Conservation (phyloP, 331 rosid species). For the Arachis monticola region DNA sequence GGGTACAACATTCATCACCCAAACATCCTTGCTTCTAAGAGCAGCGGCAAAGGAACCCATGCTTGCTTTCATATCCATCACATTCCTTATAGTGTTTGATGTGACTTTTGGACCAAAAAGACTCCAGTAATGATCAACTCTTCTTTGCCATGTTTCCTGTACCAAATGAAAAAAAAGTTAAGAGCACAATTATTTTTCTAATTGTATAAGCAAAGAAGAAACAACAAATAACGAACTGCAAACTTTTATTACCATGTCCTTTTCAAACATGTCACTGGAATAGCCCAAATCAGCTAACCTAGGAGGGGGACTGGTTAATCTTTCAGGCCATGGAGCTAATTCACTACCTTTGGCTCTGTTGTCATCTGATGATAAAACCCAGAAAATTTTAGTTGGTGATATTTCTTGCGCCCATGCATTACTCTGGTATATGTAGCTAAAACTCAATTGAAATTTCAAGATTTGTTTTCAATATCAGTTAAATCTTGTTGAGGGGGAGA, state of each 20-base stretch:
- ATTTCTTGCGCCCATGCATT: neutral
- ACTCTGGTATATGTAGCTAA: slow-evolving; percentile 6
- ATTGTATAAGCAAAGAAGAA: too few relatives aligned
- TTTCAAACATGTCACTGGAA: slow-evolving; percentile 67
- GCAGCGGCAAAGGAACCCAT: slow-evolving; percentile 86
- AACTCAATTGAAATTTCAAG: neutral
- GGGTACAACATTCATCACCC: slow-evolving; percentile 51
- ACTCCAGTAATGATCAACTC: slow-evolving; percentile 78
- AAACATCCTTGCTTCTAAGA: slow-evolving; percentile 65
- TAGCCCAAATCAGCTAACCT: slow-evolving; percentile 84
- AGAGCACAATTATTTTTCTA: too few relatives aligned
- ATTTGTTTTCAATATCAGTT: neutral
- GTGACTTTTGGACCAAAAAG: slow-evolving; percentile 59
- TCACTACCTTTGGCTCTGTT: slow-evolving; percentile 77
- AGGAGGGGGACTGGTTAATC: slow-evolving; percentile 80
- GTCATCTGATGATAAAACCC: slow-evolving; percentile 72
- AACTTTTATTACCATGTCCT: slow-evolving; percentile 68
- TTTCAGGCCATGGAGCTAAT: slow-evolving; percentile 83
- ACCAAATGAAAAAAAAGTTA: slow-evolving; percentile 2
- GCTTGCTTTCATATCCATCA: slow-evolving; percentile 85
- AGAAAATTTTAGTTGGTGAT: slow-evolving; percentile 27
- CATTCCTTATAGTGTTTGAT: slow-evolving; percentile 59
- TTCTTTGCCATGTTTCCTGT: slow-evolving; percentile 74
- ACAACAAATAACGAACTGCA: neutral
- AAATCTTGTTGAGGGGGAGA: neutral